A percentile compares a stretch with the other conserved stretches of the same genome.
Evolutionary conservation across 2,329 filamentous ascomycete genomes (phyloP).

Genomic region (Fusarium oligoseptatum): DNA sequence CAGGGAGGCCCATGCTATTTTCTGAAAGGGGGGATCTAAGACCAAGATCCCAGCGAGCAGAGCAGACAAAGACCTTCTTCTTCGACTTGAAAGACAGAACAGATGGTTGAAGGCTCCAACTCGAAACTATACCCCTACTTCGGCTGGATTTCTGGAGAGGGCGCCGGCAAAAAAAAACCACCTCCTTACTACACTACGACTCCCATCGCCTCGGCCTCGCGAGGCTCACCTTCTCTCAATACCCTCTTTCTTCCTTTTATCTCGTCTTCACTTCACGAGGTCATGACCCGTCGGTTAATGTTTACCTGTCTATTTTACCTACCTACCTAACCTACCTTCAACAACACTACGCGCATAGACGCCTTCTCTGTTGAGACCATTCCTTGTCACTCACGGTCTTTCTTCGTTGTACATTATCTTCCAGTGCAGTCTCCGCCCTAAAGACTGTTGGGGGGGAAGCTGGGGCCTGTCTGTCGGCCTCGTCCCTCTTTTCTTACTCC

Average conservation of each 20-base stretch:
- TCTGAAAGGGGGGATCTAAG: slow-evolving; percentile 27
- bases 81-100: slow-evolving; percentile 11
- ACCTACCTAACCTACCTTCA: slow-evolving; percentile 23
- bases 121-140: slow-evolving; percentile 37
- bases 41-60: slow-evolving; percentile 29
- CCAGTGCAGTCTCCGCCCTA: slow-evolving; percentile 45
- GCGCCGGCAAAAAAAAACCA: slow-evolving; percentile 4
- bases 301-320: slow-evolving; percentile 49
- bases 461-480: background rate
- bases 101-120: slow-evolving; percentile 23
- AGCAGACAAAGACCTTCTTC: slow-evolving; percentile 15
- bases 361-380: slow-evolving; percentile 29
- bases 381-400: slow-evolving; percentile 20
- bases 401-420: slow-evolving; percentile 50
- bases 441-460: slow-evolving; percentile 39
- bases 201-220: slow-evolving; percentile 13
- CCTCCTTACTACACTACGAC: slow-evolving; percentile 1
- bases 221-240: slow-evolving; percentile 21
- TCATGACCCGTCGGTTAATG: slow-evolving; percentile 53
- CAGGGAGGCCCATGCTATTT: slow-evolving; percentile 36
- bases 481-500: slow-evolving; percentile 23
- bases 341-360: slow-evolving; percentile 26
- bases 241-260: slow-evolving; percentile 28
- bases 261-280: slow-evolving; percentile 49
- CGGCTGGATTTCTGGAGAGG: slow-evolving; percentile 39